Percentiles rank a stretch among this genome's conserved stretches.
Conservation (phyloP, 805 yeast species). For the Tetrapisispora phaffii region DNA sequence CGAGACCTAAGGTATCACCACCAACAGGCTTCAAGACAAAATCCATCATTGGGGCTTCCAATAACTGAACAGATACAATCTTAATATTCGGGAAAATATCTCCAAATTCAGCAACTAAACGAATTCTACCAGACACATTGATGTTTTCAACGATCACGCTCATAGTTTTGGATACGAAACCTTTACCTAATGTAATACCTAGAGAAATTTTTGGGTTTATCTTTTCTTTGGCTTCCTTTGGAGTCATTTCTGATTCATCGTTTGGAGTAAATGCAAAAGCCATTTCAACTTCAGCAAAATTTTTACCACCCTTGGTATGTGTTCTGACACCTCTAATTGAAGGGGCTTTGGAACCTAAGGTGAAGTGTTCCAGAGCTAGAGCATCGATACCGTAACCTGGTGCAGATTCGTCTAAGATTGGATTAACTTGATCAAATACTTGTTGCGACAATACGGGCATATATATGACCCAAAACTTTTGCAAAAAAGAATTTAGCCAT, state of each 20-base stretch:
- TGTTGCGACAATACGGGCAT: constrained; percentile 78
- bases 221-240: constrained; percentile 57
- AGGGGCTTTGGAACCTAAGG: constrained; percentile 75
- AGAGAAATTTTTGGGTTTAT: constrained; percentile 73
- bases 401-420: constrained; percentile 54
- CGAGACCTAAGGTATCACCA: constrained; percentile 80
- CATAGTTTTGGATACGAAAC: constrained; percentile 61
- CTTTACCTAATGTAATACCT: constrained; percentile 75
- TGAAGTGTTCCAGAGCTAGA: constrained; percentile 62
- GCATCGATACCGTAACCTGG: constrained; percentile 81
- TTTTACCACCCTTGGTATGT: constrained; percentile 57
- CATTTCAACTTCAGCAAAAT: constrained; percentile 76
- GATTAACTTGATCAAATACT: constrained; percentile 63
- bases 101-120: constrained; percentile 50
- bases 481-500: constrained; percentile 70
- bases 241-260: constrained; percentile 77
- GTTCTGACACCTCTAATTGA: constrained; percentile 62
- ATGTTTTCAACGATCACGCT: constrained; percentile 77
- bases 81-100: constrained; percentile 71
- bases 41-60: constrained; percentile 72
- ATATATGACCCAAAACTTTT: constrained; percentile 78
- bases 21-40: constrained; percentile 79
- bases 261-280: constrained; percentile 71
- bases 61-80: constrained; percentile 56
- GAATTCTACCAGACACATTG: constrained; percentile 63